Evolutionary conservation across 352 stramenopile genomes (phyloP).

Genomic region (Globisporangium acanthophoron): DNA sequence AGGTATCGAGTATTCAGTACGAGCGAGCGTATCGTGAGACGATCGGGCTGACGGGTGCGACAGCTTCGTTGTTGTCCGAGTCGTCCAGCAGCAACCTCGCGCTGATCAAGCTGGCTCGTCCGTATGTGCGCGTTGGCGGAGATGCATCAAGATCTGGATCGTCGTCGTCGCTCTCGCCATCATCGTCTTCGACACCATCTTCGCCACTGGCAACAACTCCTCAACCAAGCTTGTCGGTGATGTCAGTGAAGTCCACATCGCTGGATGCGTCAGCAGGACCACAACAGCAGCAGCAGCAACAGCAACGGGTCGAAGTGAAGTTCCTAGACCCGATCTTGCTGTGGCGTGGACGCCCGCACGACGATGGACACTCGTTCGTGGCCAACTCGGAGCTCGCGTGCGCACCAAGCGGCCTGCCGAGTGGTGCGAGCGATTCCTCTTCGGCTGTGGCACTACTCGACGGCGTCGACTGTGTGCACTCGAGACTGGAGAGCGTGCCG

Average conservation of each 20-base stretch:
- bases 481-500: not conserved
- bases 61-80: not conserved
- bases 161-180: not conserved
- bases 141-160: not conserved
- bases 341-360: not conserved
- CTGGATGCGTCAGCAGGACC: no score
- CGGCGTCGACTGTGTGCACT: not conserved
- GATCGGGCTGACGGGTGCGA: not conserved
- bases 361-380: not conserved
- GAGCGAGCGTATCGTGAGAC: not conserved
- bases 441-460: not conserved
- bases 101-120: not conserved
- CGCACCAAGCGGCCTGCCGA: no score
- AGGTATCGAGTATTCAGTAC: not conserved
- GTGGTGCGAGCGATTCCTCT: not conserved
- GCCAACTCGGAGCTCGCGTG: not conserved
- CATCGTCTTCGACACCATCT: not conserved
- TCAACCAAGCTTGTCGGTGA: not conserved
- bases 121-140: not conserved
- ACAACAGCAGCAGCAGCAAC: no score
- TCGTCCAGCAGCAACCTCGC: not conserved
- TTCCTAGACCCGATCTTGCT: constrained; percentile 6
- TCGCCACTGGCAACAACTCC: no score
- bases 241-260: no score
- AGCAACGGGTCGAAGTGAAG: not conserved